Percentiles rank a stretch among this genome's conserved stretches.
phyloP scores from a whole-genome alignment of 2,329 filamentous ascomycete genomes.

The Beauveria sp. region DNA sequence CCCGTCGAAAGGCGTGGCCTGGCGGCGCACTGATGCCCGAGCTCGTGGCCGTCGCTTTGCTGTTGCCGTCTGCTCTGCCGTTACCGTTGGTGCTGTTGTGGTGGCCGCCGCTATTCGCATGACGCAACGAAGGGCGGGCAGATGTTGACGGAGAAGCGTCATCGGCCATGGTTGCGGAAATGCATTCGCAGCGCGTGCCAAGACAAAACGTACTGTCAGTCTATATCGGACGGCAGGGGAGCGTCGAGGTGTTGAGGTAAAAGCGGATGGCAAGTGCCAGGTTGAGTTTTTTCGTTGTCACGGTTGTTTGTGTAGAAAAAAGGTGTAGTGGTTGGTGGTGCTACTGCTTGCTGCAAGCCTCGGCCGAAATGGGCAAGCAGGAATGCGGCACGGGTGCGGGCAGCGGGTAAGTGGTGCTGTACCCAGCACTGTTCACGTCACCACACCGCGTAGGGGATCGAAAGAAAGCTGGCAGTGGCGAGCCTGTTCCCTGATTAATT shows the following conservation, averaged over 20 bases:
- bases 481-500: not conserved
- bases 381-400: not conserved
- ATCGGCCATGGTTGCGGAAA: constrained; percentile 14
- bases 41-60: not conserved
- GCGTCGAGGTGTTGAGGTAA: not conserved
- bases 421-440: not conserved
- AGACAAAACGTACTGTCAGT: too few species aligned
- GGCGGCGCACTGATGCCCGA: constrained; percentile 15
- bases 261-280: not conserved
- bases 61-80: not conserved
- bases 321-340: not conserved
- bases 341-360: not conserved
- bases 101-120: constrained; percentile 2
- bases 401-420: not conserved
- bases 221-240: too few species aligned
- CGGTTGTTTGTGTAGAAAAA: not conserved
- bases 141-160: constrained; percentile 12
- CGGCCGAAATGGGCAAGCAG: not conserved
- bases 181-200: not conserved
- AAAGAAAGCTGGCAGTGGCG: not conserved
- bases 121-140: constrained; percentile 8
- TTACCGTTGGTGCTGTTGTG: not conserved
- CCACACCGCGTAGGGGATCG: not conserved
- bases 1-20: constrained; percentile 33
- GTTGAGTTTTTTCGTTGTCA: not conserved